A percentile compares a stretch with the other conserved stretches of the same genome.
Conservation (phyloP, 2,329 filamentous ascomycete genomes). For the Cladosporium sp. region DNA sequence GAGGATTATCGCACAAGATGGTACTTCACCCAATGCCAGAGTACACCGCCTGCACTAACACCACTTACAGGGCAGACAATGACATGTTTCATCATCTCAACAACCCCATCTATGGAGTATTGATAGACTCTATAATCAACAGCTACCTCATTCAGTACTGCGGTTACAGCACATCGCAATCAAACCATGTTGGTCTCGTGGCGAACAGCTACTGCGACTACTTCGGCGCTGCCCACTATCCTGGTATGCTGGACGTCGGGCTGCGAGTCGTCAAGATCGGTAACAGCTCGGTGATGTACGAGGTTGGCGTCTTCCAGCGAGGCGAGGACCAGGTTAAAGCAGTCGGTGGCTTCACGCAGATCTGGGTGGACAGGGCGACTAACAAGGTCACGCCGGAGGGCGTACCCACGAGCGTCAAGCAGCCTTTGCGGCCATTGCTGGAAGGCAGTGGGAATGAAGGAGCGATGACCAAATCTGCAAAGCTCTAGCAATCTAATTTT, state of each 20-base stretch:
- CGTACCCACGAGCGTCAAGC: conserved; percentile 54
- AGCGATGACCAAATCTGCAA: conserved; percentile 15
- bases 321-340: conserved; percentile 69
- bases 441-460: conserved; percentile 23
- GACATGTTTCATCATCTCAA: conserved; percentile 78
- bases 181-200: conserved; percentile 71
- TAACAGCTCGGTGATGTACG: conserved; percentile 81
- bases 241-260: conserved; percentile 72
- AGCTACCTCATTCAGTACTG: conserved; percentile 77
- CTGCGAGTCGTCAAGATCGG: conserved; percentile 79
- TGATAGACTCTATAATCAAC: conserved; percentile 80
- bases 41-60: not conserved
- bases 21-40: conserved; percentile 37
- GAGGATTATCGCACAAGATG: conserved; percentile 84
- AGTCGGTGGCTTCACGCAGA: conserved; percentile 52
- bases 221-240: conserved; percentile 74
- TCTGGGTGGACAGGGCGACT: conserved; percentile 52
- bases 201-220: conserved; percentile 83
- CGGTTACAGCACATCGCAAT: conserved; percentile 62
- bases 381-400: conserved; percentile 60
- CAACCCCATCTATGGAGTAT: conserved; percentile 44
- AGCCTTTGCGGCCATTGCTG: conserved; percentile 31
- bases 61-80: conserved; percentile 68
- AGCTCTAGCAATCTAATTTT: conserved; percentile 23
- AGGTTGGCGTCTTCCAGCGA: conserved; percentile 77